A percentile compares a stretch with the other conserved stretches of the same genome.
These are phyloP conservation scores for Globisporangium cederbergense DNA, from an alignment of 352 stramenopile species.

Conservation along the genomic window DNA sequence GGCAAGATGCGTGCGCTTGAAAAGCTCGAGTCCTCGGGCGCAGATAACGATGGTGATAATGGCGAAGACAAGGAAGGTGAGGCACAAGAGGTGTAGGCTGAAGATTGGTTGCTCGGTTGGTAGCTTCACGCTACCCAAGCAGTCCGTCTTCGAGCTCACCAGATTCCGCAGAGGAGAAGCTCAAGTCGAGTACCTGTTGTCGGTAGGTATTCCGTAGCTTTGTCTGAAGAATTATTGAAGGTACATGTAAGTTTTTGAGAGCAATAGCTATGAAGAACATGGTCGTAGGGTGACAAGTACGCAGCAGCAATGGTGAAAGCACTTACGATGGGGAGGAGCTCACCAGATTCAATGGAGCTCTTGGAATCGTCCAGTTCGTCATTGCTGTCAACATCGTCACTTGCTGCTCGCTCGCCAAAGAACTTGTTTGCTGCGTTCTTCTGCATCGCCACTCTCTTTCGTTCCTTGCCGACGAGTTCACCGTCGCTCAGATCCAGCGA, in stretches of 20 bases:
- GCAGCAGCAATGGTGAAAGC: neutral
- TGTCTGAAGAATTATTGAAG: constrained; percentile 5
- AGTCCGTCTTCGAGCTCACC: constrained; percentile 32
- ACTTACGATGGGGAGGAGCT: constrained; percentile 39
- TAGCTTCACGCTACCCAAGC: neutral
- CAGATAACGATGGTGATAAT: neutral
- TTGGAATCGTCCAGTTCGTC: constrained; percentile 9
- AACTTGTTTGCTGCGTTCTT: constrained; percentile 23
- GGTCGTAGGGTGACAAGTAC: neutral
- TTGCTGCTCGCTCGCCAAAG: neutral
- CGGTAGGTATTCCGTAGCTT: constrained; percentile 19
- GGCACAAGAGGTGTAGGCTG: neutral
- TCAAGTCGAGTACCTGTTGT: constrained; percentile 18
- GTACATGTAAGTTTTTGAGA: neutral
- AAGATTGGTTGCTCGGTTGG: neutral
- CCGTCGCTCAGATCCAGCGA: constrained; percentile 55
- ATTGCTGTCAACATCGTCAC: neutral
- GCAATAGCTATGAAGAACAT: neutral
- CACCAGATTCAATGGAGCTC: constrained; percentile 53
- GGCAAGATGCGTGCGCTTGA: constrained; percentile 35
- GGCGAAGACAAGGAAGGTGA: constrained; percentile 10
- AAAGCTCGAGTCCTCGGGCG: constrained; percentile 11
- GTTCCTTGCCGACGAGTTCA: constrained; percentile 42
- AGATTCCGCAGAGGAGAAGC: constrained; percentile 32
- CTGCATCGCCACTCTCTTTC: constrained; percentile 21